Base-by-base conservation (phyloP, 352 stramenopile species). In the Phytophthora tubulina region DNA sequence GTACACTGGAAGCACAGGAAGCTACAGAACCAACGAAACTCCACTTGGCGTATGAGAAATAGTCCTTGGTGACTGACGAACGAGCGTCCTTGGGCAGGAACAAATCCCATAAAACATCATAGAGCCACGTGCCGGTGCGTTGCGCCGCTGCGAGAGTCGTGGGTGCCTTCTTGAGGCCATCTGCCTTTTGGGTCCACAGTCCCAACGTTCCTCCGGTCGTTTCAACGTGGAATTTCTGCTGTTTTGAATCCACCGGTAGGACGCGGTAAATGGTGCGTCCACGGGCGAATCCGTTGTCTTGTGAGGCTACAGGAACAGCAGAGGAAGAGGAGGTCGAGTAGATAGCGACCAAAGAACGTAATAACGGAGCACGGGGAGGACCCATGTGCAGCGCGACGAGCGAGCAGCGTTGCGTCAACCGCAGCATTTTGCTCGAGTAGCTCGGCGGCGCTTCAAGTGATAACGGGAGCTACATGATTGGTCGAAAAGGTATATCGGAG, bases 61-160 rank as follows among this genome's bases (percentile, higher is more conserved):
- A 99, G 52, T 91, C 87, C 30, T 76, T 75, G 17, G 82, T 91
- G 7, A 98, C 88, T 30, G 91, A 97, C 35, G 83, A 60, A 14
- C 82, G 88, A 70, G 96, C 97, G 39, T 93, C 79, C n/a, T 92
- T 89, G 27, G 96, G 96, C 31, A 98, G 75, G 68, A 99, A 97
- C 38, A 98, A 82, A 35, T 92, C 82, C 72, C 81, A 90, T 13
- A 92, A 52, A 17, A 88, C 84, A 55, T 90, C 72, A 38, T 80
- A 72, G 15, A 75, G 60, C 57, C 78, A 85, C 49, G 82, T 66
- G 4, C 62, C 67, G 0, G 81, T 78, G 33, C 64, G 70, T 30
- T 62, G 72, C 41, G 72, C 56, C 21, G 73, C 53, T n/a, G 56
- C 57, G 27, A 73, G 38, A 10, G 48, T 70, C 6, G 64, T 60